Percentiles rank a stretch among this genome's conserved stretches.
These are phyloP conservation scores for Teratosphaeria viscida DNA, from an alignment of 2,329 filamentous ascomycete genomes.

Conservation along the genomic window DNA sequence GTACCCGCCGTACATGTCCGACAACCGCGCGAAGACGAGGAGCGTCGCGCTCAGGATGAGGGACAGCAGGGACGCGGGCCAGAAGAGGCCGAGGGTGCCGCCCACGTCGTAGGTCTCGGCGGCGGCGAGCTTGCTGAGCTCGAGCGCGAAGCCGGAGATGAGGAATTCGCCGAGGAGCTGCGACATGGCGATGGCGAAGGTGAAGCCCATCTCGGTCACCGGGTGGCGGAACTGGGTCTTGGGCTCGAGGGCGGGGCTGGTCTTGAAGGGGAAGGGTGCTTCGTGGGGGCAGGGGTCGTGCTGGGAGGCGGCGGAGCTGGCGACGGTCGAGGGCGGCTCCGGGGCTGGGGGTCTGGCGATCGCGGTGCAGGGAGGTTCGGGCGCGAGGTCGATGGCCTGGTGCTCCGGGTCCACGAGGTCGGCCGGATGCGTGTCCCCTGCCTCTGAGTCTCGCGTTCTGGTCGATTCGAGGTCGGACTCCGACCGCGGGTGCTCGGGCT, in stretches of 20 bases:
- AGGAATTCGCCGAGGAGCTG: slow-evolving; percentile 28
- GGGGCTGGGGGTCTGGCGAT: not conserved
- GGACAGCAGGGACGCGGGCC: slow-evolving; percentile 26
- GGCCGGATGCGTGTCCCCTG: not conserved
- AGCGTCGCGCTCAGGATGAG: slow-evolving; percentile 25
- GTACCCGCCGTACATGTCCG: slow-evolving; percentile 29
- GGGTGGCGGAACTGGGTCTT: slow-evolving; percentile 19
- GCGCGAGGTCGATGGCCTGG: not conserved
- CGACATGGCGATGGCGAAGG: slow-evolving; percentile 26
- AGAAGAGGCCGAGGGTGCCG: slow-evolving; percentile 20
- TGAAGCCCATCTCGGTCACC: slow-evolving; percentile 24
- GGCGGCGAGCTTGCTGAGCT: slow-evolving; percentile 21
- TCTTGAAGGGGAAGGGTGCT: not conserved
- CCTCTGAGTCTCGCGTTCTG: not conserved
- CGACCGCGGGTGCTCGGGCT: not conserved
- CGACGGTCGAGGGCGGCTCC: not conserved
- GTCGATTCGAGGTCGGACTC: not conserved
- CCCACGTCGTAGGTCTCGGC: slow-evolving; percentile 3
- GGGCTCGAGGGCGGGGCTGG: not conserved
- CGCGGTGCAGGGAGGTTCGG: not conserved
- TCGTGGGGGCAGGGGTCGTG: not conserved
- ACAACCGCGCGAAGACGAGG: slow-evolving; percentile 24
- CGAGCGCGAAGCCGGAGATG: slow-evolving; percentile 27
- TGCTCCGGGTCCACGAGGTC: not conserved
- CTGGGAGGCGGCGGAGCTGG: not conserved